A percentile compares a stretch with the other conserved stretches of the same genome.
These are phyloP conservation scores for Penicillium antarcticum DNA, from an alignment of 495 filamentous ascomycete species.

Conservation along the genomic window DNA sequence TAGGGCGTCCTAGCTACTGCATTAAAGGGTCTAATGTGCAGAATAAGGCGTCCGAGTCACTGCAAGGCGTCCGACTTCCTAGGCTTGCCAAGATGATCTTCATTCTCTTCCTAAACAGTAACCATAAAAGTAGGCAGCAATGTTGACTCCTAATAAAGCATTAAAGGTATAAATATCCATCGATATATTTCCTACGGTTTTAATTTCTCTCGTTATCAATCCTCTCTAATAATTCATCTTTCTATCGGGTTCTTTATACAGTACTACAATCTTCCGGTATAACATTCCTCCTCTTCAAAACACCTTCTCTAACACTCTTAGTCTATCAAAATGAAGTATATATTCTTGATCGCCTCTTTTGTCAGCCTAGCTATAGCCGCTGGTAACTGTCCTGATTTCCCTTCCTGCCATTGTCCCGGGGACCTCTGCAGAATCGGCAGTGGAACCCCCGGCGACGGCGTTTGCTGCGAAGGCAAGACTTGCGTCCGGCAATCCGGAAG, in stretches of 20 bases:
- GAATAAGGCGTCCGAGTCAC: constrained; percentile 1
- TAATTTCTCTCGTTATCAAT: constrained; percentile 1
- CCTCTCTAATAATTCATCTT: neutral
- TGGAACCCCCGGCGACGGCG: constrained; percentile 4
- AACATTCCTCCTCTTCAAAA: neutral
- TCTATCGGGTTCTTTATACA: neutral
- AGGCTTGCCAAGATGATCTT: constrained; percentile 10
- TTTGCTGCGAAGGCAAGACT: constrained; percentile 9
- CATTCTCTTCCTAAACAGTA: neutral
- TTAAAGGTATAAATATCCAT: neutral
- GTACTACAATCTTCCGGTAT: neutral
- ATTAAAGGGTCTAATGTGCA: neutral
- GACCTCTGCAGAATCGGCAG: constrained; percentile 12
- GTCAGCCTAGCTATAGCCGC: constrained; percentile 7
- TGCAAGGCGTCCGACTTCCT: neutral
- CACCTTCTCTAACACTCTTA: neutral
- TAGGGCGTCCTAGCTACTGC: no score
- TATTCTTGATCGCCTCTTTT: constrained; percentile 8
- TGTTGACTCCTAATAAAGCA: neutral
- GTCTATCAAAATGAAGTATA: constrained; percentile 12
- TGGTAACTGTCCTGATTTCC: constrained; percentile 8
- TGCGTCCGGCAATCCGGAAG: constrained; percentile 5
- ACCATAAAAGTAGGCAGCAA: neutral
- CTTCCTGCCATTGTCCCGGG: constrained; percentile 8
- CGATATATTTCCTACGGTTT: neutral